Percentiles rank a stretch among this genome's conserved stretches.
Conservation (phyloP, 2,329 filamentous ascomycete genomes). For the Exophiala sideris region DNA sequence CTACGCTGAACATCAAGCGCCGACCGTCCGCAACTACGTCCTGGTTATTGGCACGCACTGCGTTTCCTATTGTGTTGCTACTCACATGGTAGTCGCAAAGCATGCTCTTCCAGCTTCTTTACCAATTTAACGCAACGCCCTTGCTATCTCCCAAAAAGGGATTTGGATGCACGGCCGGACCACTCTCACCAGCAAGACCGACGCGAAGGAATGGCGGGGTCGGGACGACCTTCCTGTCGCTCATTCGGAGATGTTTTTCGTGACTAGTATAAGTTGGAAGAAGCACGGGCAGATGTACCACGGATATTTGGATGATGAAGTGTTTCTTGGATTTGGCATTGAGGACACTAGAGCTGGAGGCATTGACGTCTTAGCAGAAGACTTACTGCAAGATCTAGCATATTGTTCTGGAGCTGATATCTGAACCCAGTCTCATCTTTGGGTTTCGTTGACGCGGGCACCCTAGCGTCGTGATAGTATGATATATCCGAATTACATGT, state of each 20-base stretch:
- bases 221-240: constrained; percentile 17
- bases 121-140: too few species aligned
- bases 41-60: constrained; percentile 65
- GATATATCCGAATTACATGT: too few species aligned
- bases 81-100: too few species aligned
- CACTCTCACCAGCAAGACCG: too few species aligned
- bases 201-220: constrained; percentile 18
- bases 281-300: constrained; percentile 47
- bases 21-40: constrained; percentile 72
- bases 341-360: constrained; percentile 50
- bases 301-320: constrained; percentile 55
- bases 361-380: constrained; percentile 51
- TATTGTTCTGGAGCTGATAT: too few species aligned
- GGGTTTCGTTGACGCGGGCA: too few species aligned
- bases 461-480: too few species aligned
- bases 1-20: constrained; percentile 70
- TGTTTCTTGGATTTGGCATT: constrained; percentile 56
- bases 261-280: constrained; percentile 58
- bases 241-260: constrained; percentile 55
- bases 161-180: too few species aligned
- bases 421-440: too few species aligned
- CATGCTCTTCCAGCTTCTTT: too few species aligned
- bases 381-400: constrained; percentile 40
- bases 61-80: constrained; percentile 32
- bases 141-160: too few species aligned